Evolutionary conservation across 768 basidiomycete genomes (phyloP).

Genomic region (Auriscalpium microsporum): DNA sequence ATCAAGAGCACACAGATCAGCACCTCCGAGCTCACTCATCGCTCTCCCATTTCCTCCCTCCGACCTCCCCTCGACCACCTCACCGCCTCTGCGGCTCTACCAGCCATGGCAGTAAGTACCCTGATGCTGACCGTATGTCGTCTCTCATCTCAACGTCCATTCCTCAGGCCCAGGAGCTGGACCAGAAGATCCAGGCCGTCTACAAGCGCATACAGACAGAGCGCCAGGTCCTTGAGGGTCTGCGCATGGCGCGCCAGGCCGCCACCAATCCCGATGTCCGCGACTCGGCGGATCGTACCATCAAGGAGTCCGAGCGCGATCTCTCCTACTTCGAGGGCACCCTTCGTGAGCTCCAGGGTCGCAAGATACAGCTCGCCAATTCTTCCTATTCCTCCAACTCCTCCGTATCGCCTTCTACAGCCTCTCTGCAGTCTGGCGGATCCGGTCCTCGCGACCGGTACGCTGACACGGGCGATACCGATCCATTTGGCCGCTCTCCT

Average conservation of each 20-base stretch:
- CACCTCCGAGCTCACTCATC: background rate
- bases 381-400: slow-evolving; percentile 35
- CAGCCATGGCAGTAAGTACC: background rate
- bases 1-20: background rate
- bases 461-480: slow-evolving; percentile 6
- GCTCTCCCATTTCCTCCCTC: background rate
- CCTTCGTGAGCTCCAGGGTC: slow-evolving; percentile 71
- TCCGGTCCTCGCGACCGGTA: slow-evolving; percentile 7
- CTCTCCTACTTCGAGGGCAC: slow-evolving; percentile 84
- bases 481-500: slow-evolving; percentile 13
- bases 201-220: slow-evolving; percentile 86
- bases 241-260: slow-evolving; percentile 68
- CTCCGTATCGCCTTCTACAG: slow-evolving; percentile 4
- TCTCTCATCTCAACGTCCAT: slow-evolving; percentile 3
- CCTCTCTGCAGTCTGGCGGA: background rate
- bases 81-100: background rate
- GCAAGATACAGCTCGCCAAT: slow-evolving; percentile 58
- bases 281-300: slow-evolving; percentile 72
- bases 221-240: slow-evolving; percentile 85
- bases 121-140: too few species aligned
- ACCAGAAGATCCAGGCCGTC: slow-evolving; percentile 90
- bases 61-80: background rate
- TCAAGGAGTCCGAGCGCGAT: slow-evolving; percentile 77
- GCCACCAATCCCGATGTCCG: slow-evolving; percentile 84
- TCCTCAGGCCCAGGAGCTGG: slow-evolving; percentile 47